Percentiles rank a stretch among this genome's conserved stretches.
Conservation (phyloP, 495 filamentous ascomycete genomes). For the Neurospora hispaniola region DNA sequence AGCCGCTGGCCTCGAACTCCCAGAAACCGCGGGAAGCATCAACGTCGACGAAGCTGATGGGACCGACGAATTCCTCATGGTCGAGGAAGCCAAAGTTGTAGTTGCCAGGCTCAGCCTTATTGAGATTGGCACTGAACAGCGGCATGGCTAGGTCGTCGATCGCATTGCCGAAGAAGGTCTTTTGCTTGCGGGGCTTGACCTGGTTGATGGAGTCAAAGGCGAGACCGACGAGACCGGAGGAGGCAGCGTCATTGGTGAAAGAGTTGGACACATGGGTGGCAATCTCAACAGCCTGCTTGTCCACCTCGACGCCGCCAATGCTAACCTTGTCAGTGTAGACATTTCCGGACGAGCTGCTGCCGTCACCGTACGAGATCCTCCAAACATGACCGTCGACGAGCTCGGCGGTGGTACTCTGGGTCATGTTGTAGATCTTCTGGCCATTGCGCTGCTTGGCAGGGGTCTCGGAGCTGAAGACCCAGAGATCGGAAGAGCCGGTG, state of each 20-base stretch:
- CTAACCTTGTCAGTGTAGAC: conserved; percentile 69
- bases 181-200: conserved; percentile 48
- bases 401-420: conserved; percentile 36
- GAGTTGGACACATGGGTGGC: conserved; percentile 51
- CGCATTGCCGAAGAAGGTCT: conserved; percentile 71
- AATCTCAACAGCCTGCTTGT: conserved; percentile 61
- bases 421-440: conserved; percentile 45
- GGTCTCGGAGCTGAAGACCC: conserved; percentile 44
- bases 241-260: conserved; percentile 55
- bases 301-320: conserved; percentile 58
- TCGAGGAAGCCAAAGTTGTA: conserved; percentile 24
- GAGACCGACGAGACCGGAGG: conserved; percentile 60
- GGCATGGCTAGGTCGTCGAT: conserved; percentile 46
- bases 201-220: conserved; percentile 67
- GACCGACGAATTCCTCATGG: conserved; percentile 44
- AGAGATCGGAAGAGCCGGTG: conserved; percentile 68
- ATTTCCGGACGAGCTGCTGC: conserved; percentile 53
- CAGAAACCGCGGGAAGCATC: conserved; percentile 59
- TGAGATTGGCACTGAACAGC: conserved; percentile 64
- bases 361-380: conserved; percentile 67
- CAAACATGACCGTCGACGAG: conserved; percentile 46
- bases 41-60: conserved; percentile 50
- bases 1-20: conserved; percentile 55
- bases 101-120: conserved; percentile 32
- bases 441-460: conserved; percentile 36